These are phyloP conservation scores for Leishmania arabica DNA, from an alignment of 208 protist species.

Conservation along the genomic window DNA sequence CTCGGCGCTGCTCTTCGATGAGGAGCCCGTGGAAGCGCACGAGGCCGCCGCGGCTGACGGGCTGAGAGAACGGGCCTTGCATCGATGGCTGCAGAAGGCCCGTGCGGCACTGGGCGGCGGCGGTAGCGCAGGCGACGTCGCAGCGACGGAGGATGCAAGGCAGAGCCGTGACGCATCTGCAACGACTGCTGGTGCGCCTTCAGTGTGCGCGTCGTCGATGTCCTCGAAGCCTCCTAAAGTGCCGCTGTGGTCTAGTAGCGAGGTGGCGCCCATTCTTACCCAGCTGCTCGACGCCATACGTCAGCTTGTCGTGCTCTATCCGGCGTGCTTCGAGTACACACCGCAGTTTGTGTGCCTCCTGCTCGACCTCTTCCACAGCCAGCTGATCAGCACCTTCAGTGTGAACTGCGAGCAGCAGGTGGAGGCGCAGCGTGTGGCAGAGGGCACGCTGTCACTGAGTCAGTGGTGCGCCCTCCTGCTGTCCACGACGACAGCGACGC, in stretches of 20 bases:
- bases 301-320: slow-evolving; percentile 91
- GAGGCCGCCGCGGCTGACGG: background rate
- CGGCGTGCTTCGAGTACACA: slow-evolving; percentile 93
- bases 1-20: slow-evolving; percentile 3
- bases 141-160: background rate
- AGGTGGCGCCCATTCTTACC: slow-evolving; percentile 85
- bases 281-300: slow-evolving; percentile 95
- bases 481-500: slow-evolving; percentile 19
- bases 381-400: slow-evolving; percentile 56
- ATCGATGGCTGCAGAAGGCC: background rate
- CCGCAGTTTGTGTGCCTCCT: slow-evolving; percentile 74
- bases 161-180: background rate
- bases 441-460: slow-evolving; percentile 50
- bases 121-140: background rate
- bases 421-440: slow-evolving; percentile 27
- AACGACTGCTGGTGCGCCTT: background rate
- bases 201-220: background rate
- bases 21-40: background rate
- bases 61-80: background rate
- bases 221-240: background rate
- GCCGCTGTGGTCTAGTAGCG: slow-evolving; percentile 6
- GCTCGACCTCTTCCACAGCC: slow-evolving; percentile 53
- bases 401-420: slow-evolving; percentile 53
- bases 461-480: slow-evolving; percentile 61
- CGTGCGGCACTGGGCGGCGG: background rate